Evolutionary conservation across 2,329 filamentous ascomycete genomes (phyloP), one percentile per base, ranked within the genome.

Genomic region (Phaeophleospora eucalypticola): DNA sequence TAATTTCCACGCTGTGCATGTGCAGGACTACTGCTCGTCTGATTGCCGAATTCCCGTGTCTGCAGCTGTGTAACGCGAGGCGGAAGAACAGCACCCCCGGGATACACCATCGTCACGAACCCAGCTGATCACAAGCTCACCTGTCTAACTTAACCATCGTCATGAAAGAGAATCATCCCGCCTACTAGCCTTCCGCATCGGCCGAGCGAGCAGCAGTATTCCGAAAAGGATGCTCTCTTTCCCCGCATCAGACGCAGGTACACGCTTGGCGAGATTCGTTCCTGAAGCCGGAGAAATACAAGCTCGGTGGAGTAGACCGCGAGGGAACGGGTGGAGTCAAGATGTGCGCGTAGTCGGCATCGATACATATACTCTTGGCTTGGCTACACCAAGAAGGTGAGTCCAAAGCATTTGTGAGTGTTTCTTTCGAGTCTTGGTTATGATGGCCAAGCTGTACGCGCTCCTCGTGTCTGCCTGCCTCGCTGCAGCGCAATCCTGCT

Each of bases 401-500:
- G n/a, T 14, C 18, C 20, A n/a, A n/a, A n/a, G n/a, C n/a, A 17
- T 32, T 19, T 21, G 24, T 33, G 16, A 12, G 27, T 21, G 37
- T 17, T 24, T 33, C n/a, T 33, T 19, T 4, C 1, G 15, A 4
- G 15, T 16, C 4, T 21, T 41, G n/a, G n/a, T n/a, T n/a, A n/a
- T n/a, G n/a, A n/a, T n/a, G n/a, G n/a, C n/a, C n/a, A n/a, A n/a
- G n/a, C 6, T 36, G 2, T 10, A 17, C 33, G 34, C 34, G 16
- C 10, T 27, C n/a, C n/a, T 32, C 2, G 12, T 43, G 32, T 36
- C 18, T 9, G 29, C 24, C 9, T 32, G 14, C 12, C 17, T 14
- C 15, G 37, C 36, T 10, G 20, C n/a, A 16, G 52, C 53, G 32
- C 52, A 60, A 27, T 54, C 56, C 46, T 83, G 80, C 59, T 83